phyloP scores from a whole-genome alignment of 768 basidiomycete genomes.

The Phylloporus arenicola region DNA sequence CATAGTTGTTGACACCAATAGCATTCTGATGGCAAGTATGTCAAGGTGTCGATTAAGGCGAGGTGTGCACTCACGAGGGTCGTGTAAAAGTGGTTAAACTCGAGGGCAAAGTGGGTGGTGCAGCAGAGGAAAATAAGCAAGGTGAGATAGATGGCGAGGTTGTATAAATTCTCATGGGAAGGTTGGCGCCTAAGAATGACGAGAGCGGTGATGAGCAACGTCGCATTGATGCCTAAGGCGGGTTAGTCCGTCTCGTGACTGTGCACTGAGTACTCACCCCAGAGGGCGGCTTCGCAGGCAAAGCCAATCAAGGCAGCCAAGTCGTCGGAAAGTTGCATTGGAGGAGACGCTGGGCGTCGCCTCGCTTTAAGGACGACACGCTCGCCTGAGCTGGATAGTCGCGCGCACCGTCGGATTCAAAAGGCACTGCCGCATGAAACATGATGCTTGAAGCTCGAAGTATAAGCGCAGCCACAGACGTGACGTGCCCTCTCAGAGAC shows the following conservation, averaged over 20 bases:
- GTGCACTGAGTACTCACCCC: slow-evolving; percentile 22
- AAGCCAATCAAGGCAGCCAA: slow-evolving; percentile 35
- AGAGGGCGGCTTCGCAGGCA: slow-evolving; percentile 32
- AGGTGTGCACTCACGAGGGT: slow-evolving; percentile 25
- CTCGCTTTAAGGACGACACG: neutral
- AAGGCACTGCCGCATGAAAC: too few relatives aligned
- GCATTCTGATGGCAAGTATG: slow-evolving; percentile 12
- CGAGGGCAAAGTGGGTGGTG: slow-evolving; percentile 29
- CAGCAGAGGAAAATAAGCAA: slow-evolving; percentile 30
- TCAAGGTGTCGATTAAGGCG: neutral
- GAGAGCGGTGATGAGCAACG: slow-evolving; percentile 28
- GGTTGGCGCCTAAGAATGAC: slow-evolving; percentile 17
- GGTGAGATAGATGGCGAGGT: slow-evolving; percentile 26
- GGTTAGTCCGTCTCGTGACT: too few relatives aligned
- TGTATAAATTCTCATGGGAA: slow-evolving; percentile 8
- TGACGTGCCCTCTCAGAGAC: too few relatives aligned
- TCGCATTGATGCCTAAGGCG: slow-evolving; percentile 6
- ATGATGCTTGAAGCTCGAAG: too few relatives aligned
- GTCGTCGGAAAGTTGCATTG: slow-evolving; percentile 24
- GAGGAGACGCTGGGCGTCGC: neutral
- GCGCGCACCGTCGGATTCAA: too few relatives aligned
- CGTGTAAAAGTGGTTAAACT: slow-evolving; percentile 21
- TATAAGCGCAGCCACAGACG: too few relatives aligned
- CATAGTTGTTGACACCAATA: slow-evolving; percentile 23
- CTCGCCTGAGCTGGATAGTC: neutral